Percentiles rank a stretch among this genome's conserved stretches.
Conservation (phyloP, 2,329 filamentous ascomycete genomes). For the Verticillium alfalfae region DNA sequence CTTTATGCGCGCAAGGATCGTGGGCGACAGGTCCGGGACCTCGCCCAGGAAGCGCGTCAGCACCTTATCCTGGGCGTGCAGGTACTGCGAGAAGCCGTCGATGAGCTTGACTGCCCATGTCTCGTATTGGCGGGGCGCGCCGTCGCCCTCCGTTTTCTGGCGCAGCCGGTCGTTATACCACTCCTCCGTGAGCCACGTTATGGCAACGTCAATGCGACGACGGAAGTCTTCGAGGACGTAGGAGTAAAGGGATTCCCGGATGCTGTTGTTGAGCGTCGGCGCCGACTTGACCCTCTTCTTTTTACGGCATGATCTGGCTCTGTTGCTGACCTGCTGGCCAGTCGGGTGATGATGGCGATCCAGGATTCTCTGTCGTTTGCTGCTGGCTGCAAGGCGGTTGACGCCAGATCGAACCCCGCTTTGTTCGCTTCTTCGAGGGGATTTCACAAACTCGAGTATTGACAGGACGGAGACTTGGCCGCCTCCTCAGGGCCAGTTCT, state of each 20-base stretch:
- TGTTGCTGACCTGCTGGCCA: conserved; percentile 74
- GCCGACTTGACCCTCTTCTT: conserved; percentile 47
- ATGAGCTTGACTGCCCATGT: conserved; percentile 76
- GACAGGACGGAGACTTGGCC: conserved; percentile 70
- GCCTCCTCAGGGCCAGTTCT: conserved; percentile 66
- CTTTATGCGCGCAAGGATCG: conserved; percentile 69
- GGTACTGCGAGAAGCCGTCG: conserved; percentile 81
- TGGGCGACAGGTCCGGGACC: conserved; percentile 70
- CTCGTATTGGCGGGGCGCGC: conserved; percentile 64
- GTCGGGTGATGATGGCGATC: conserved; percentile 78
- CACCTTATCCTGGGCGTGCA: conserved; percentile 87
- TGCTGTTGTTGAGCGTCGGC: conserved; percentile 56
- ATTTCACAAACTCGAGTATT: conserved; percentile 72
- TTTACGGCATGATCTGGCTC: conserved; percentile 58
- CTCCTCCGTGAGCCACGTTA: conserved; percentile 93
- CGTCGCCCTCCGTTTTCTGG: conserved; percentile 29
- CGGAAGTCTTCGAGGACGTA: conserved; percentile 93
- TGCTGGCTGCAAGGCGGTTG: conserved; percentile 76
- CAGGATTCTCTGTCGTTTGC: conserved; percentile 85
- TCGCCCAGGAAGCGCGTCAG: conserved; percentile 89
- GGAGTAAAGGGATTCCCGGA: conserved; percentile 74
- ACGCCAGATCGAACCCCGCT: conserved; percentile 68
- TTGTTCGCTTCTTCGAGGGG: conserved; percentile 61
- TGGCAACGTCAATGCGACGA: conserved; percentile 79
- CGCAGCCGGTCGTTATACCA: conserved; percentile 82